Base-by-base conservation (phyloP, 1,284 basidiomycete genomes). In the Fomes fomentarius region DNA sequence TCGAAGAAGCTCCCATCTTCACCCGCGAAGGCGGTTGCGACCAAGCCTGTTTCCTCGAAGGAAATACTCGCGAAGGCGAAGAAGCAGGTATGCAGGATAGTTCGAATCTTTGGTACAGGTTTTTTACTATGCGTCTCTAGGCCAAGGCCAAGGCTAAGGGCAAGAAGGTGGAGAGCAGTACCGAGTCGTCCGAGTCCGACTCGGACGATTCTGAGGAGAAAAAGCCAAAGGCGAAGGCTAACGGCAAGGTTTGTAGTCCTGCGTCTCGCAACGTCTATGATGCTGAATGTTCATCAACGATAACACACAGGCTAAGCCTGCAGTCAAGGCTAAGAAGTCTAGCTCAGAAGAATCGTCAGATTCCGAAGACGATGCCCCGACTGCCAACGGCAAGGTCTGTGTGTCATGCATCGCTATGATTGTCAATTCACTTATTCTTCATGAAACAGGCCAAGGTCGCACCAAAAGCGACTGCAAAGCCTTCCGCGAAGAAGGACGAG, bases 41-140 rank as follows among this genome's bases (percentile, higher is more conserved):
- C 53, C 34, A 65, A 66, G 38, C 72, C 57, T 14, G 61, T 67
- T 28, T 67, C 69, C 4, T 71, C 70, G n/a, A 69, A 63, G 40
- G 70, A 69, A 45, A 70, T 71, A 30, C 31, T 70, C 2, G 75
- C 71, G 19, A 65, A 64, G 52, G 74, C 62, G 15, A 60, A 63
- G 45, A 60, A 49, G 46, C 53, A 58, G 59, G 59, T 61, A 6
- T 28, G 56, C 11, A 17, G 14, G 24, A 35, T 5, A 47, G 50
- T 39, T 24, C 19, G 10, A 22, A 24, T 17, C 30, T 17, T 63
- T 37, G 49, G 15, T 30, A 22, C 28, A 22, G 26, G 17, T 19
- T 28, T 22, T 21, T 37, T 24, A 8, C 22, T 9, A 21, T 39
- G 17, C 24, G 25, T 19, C 34, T 33, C 8, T 22, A 52, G 58